Base-by-base conservation (phyloP, 805 yeast genomes). In the Wickerhamia fluorescens region DNA sequence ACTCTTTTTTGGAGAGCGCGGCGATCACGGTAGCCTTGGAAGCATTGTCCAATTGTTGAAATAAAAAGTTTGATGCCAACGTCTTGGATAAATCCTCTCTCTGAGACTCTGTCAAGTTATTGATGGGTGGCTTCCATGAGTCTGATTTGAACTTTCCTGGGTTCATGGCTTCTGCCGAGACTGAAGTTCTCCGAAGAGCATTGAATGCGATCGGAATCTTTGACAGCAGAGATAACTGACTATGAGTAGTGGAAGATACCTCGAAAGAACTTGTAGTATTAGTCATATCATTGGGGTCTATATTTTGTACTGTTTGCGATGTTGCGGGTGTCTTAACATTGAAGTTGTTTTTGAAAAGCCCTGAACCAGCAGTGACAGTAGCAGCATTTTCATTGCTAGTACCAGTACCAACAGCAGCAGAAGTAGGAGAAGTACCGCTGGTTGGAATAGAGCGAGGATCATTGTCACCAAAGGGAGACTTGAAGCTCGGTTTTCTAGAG, bases 151-250 rank as follows among this genome's bases (percentile, higher is more conserved):
- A 76, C 19, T 71, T 73, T 36, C 75, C 77, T 5, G 92, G 94
- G 48, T 82, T 79, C 45, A 82, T 54, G 2, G 92, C 80, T 57
- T 87, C 96, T 4, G 95, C 96, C 32, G 87, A 75, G 9, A 87
- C 96, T 13, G 94, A 80, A 3, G 87, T 82, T 61, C 96, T 76
- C 63, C 96, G 75, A 51, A 78, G 73, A 30, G 84, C 86, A 52
- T 78, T 82, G 56, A 79, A 80, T 29, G 73, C 67, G 33, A 66
- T 54, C 22, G 83, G 85, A 33, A 75, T 58, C 36, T 62, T 55
- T 32, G 41, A 11, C 22, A 45, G 32, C 28, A 41, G 37, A 29
- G 50, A 48, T 3, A 49, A 29, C n/a, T 38, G 29, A 7, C 31
- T 31, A 17, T 49, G 36, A 10, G 41, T 27, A n/a, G 44, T 36